Conservation (phyloP, 306 rosid species). For the Casuarina glauca region DNA sequence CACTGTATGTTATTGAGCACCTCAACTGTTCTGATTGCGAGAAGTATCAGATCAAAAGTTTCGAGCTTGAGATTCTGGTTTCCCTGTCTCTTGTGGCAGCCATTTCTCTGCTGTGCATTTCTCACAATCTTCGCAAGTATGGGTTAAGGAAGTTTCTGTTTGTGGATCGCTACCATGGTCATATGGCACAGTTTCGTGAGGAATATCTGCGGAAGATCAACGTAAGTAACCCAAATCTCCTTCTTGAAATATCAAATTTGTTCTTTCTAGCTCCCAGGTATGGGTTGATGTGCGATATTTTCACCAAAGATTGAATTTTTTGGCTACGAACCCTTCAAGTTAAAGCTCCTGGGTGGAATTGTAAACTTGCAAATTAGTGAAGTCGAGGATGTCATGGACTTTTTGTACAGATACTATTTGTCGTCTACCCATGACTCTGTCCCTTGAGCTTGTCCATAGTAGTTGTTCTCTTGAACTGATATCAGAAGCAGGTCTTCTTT, state of each 20-base stretch:
- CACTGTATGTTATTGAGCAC: conserved; percentile 14
- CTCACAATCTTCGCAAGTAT: conserved; percentile 49
- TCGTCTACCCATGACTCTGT: not conserved
- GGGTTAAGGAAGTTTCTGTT: conserved; percentile 47
- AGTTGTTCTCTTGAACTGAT: not conserved
- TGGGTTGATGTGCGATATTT: too few species aligned
- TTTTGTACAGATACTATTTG: not conserved
- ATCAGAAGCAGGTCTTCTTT: not conserved
- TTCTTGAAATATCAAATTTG: not conserved
- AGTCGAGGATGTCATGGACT: not conserved
- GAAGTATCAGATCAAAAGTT: conserved; percentile 41
- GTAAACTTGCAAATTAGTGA: not conserved
- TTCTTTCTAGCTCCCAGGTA: too few species aligned
- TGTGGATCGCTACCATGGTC: conserved; percentile 41
- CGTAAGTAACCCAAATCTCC: conserved; percentile 26
- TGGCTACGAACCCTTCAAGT: not conserved
- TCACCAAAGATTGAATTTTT: not conserved
- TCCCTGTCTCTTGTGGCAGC: conserved; percentile 43
- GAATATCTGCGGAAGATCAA: conserved; percentile 39
- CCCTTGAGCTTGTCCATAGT: not conserved
- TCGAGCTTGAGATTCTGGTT: conserved; percentile 42
- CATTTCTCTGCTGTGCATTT: conserved; percentile 44
- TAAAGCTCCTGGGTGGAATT: not conserved
- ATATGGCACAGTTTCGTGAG: conserved; percentile 35
- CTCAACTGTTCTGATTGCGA: conserved; percentile 28